These are phyloP conservation scores for Chalciporus sphaerocephalus DNA, from an alignment of 768 basidiomycete species.

Conservation along the genomic window DNA sequence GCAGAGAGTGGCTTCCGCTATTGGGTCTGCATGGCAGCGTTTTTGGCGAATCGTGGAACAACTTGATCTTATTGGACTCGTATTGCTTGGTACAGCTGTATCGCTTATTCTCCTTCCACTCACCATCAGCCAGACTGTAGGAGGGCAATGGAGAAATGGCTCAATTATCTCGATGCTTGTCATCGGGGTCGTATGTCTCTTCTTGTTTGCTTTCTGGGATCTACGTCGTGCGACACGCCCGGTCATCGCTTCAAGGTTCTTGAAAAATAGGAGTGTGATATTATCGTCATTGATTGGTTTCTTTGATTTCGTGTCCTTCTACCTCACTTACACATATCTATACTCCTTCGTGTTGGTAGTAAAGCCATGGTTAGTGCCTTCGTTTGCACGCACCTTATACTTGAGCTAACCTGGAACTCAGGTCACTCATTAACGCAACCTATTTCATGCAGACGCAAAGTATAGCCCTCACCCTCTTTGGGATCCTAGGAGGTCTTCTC, in stretches of 20 bases:
- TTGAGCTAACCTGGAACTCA: conserved; percentile 21
- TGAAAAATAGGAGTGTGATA: conserved; percentile 54
- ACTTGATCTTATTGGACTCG: conserved; percentile 50
- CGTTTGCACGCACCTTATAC: not conserved
- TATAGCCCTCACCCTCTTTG: conserved; percentile 59
- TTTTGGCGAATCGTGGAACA: conserved; percentile 26
- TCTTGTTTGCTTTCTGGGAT: conserved; percentile 44
- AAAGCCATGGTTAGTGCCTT: conserved; percentile 40
- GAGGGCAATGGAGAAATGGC: conserved; percentile 43
- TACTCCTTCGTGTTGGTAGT: conserved; percentile 61
- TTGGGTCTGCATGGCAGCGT: conserved; percentile 2
- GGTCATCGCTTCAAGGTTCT: conserved; percentile 57
- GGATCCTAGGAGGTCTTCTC: conserved; percentile 51
- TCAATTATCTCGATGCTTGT: conserved; percentile 51
- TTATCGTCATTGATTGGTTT: conserved; percentile 59
- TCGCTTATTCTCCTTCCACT: conserved; percentile 53
- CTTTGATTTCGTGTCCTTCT: conserved; percentile 64
- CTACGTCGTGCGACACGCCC: conserved; percentile 51
- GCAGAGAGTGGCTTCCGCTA: not conserved
- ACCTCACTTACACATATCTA: conserved; percentile 68
- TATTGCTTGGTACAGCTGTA: conserved; percentile 45
- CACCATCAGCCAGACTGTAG: conserved; percentile 42
- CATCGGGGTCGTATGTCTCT: conserved; percentile 43
- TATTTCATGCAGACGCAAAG: conserved; percentile 64
- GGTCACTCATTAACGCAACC: conserved; percentile 51